Evolutionary conservation across 305 asterid species (phyloP), one percentile per base, ranked within the genome.

Genomic region (Fraxinus velutina): DNA sequence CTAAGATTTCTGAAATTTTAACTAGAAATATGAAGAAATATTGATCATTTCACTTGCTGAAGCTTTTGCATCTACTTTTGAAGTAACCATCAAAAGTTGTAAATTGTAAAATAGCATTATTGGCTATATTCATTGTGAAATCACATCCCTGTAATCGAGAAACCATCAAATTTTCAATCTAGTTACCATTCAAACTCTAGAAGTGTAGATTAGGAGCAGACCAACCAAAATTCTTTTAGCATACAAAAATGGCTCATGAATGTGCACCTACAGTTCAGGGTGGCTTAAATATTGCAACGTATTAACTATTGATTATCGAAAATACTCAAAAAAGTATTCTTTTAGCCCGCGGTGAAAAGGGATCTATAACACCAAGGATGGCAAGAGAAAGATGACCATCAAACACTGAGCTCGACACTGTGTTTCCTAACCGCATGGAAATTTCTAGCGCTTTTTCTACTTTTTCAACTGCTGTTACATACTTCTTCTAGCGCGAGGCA

Each of bases 341-440:
- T 34, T 72, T 79, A 72, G 30, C 81, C 86, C 73, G n/a, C 50
- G 17, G 73, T 55, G 77, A 74, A 57, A 60, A 60, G 72, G 50
- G 78, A 84, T 19, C 30, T 55, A 78, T 60, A 73, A 77, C 60
- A 83, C 55, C 81, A 44, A 64, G 44, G 81, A 78, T 82, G 80
- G 83, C 87, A 79, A 37, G 81, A 60, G 82, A 82, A 79, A 74
- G 64, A 83, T 79, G 75, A 83, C 84, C 93, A 88, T 79, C 70
- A 79, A 85, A 87, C 88, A 85, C 64, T 29, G 92, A 90, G 90
- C 71, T 88, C 84, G 79, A 85, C 79, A 32, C 83, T 82, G 78
- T 78, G 72, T 72, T 87, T 75, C 52, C 89, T 87, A 79, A 83
- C 24, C 82, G 72, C 27, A 73, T 73, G 77, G 76, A 30, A 71